Evolutionary conservation across 1,284 basidiomycete genomes (phyloP), one percentile per base, ranked within the genome.

Genomic region (Testicularia cyperi): DNA sequence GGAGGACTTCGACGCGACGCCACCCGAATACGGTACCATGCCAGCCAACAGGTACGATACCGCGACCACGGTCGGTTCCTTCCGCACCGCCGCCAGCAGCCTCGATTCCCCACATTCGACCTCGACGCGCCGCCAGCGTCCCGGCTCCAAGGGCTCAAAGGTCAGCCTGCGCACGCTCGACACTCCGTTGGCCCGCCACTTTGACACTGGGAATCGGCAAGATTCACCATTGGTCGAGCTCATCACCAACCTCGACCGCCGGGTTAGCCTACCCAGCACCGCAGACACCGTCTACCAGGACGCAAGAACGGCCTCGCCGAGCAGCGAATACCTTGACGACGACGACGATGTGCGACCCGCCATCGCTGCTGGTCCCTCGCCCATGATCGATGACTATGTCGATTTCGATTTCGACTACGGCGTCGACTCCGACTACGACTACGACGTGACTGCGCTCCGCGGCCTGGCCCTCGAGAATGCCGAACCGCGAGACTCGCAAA

Each of bases 141-240:
- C 16, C 6, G 58, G 39, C 2, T 51, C 51, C 10, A 46, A 38
- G 28, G 49, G 42, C 7, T 62, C 58, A 2, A 51, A 40, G 18
- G 22, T 51, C 22, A 62, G 52, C 19, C 47, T 62, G 10, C 44
- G 52, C 27, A 51, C 52, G 1, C 26, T 52, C 6, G 58, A 62
- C 29, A 47, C 44, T 13, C 57, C 58, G 14, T 36, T 62, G 19
- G 52, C 43, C 20, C 52, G 58, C n/a, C 52, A 61, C 33, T 51
- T 62, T 24, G 58, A 55, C n/a, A 43, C 47, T 26, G 44, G 40
- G 8, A 27, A 44, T 0, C 30, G 57, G 22, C 43, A 47, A 24
- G 47, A 55, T 15, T 62, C 58, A 18, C 58, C 58, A 16, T 41
- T 62, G n/a, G 44, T 47, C 10, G 58, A 62, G 21, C 52, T 62